phyloP scores from a whole-genome alignment of 2,329 filamentous ascomycete species.

The Alternaria sp. region DNA sequence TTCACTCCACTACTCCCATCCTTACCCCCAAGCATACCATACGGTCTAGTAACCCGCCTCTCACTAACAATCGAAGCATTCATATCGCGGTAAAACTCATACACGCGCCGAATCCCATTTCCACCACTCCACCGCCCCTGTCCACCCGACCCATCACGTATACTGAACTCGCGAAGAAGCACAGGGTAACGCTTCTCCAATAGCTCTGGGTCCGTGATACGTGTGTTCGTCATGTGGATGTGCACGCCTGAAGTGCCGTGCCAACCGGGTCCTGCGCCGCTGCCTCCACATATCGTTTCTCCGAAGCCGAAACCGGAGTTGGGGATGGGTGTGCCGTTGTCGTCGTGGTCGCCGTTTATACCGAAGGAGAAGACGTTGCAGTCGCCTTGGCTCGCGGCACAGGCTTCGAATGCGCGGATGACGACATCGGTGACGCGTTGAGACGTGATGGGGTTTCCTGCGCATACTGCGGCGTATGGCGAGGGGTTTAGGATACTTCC shows the following conservation, averaged over 20 bases:
- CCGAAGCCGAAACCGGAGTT: conserved; percentile 41
- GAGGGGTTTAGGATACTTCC: conserved; percentile 38
- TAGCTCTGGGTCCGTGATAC: conserved; percentile 47
- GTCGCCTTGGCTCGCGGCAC: conserved; percentile 39
- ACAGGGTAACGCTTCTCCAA: conserved; percentile 47
- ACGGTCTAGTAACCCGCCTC: conserved; percentile 40
- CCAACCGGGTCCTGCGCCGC: conserved; percentile 42
- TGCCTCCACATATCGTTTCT: conserved; percentile 48
- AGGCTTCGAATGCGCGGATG: conserved; percentile 39
- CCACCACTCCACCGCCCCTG: conserved; percentile 37
- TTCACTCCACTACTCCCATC: conserved; percentile 37
- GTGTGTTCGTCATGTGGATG: conserved; percentile 48
- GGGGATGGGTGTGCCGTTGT: conserved; percentile 18
- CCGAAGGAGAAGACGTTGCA: conserved; percentile 43
- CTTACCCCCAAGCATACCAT: conserved; percentile 41
- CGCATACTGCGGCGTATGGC: conserved; percentile 34
- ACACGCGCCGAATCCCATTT: conserved; percentile 38
- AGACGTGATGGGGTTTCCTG: conserved; percentile 38
- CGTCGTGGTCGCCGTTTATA: conserved; percentile 27
- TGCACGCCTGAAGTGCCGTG: conserved; percentile 44
- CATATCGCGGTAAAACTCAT: conserved; percentile 39
- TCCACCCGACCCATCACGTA: conserved; percentile 40
- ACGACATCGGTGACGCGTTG: conserved; percentile 44
- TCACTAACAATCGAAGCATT: conserved; percentile 41
- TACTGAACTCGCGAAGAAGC: conserved; percentile 40